Base-by-base conservation (phyloP, 257 asterid genomes). In the Striga asiatica region DNA sequence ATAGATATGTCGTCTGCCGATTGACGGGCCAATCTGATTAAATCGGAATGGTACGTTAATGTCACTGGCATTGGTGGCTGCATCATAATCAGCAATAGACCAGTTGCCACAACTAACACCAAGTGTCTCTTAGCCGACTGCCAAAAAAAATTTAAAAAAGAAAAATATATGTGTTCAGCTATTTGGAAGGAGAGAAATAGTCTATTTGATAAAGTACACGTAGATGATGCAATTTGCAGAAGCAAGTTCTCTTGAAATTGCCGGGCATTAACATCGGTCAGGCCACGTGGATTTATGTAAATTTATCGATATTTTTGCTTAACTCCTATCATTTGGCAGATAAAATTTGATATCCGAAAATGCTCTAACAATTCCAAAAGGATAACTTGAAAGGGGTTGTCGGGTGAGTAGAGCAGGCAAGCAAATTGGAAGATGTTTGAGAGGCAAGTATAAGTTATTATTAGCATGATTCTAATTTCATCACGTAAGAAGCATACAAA, bases 121-220 rank as follows among this genome's bases (percentile, higher is more conserved):
- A 92, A 74, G 71, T 83, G 81, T 72, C 97, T 82, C 81, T 92
- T 92, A 14, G 95, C 94, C 37, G 93, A 51, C 99, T 92, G 84
- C 81, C 73, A 49, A 28, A n/a, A 27, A 41, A 32, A 60, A 64
- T 20, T n/a, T n/a, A n/a, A n/a, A n/a, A n/a, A n/a, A n/a, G n/a
- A n/a, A n/a, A n/a, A 43, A 24, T 39, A 64, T 58, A 47, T 22
- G 19, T 14, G 27, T 28, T 57, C 48, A 66, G 42, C 54, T 48
- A 13, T 61, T 37, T 32, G 24, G 12, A 54, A 42, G 56, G 20
- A 45, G 53, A 56, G n/a, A n/a, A n/a, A n/a, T n/a, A n/a, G n/a
- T n/a, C n/a, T n/a, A n/a, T n/a, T n/a, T n/a, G n/a, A n/a, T n/a
- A n/a, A n/a, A n/a, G n/a, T n/a, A n/a, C n/a, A n/a, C n/a, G n/a